A percentile compares a stretch with the other conserved stretches of the same genome.
These are phyloP conservation scores for Camelina sativa DNA, from an alignment of 345 rosid species.

Conservation along the genomic window DNA sequence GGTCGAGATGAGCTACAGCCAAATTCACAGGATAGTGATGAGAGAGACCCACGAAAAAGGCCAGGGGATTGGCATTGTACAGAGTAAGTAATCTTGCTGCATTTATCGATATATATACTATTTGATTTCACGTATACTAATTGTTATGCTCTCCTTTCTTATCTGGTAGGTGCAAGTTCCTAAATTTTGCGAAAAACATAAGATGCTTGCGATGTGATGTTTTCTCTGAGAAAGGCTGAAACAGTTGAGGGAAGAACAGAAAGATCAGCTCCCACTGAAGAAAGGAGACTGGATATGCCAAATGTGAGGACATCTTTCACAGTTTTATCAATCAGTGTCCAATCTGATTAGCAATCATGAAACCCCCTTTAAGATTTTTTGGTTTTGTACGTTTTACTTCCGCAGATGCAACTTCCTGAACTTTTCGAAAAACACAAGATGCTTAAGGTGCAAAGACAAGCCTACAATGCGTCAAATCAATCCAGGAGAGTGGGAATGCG, in stretches of 20 bases:
- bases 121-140: background rate
- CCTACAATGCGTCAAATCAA: conserved; percentile 77
- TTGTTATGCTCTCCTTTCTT: background rate
- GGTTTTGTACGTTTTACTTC: conserved; percentile 19
- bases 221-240: conserved; percentile 65
- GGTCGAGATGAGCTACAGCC: conserved; percentile 24
- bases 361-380: background rate
- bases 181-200: conserved; percentile 81
- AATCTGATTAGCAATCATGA: conserved; percentile 1
- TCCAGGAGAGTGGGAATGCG: conserved; percentile 98
- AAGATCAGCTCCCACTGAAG: conserved; percentile 78
- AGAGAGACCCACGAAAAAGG: conserved; percentile 50
- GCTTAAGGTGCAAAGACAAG: conserved; percentile 75
- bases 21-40: conserved; percentile 37
- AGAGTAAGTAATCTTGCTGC: conserved; percentile 50
- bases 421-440: conserved; percentile 82
- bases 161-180: conserved; percentile 71
- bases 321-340: conserved; percentile 1
- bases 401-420: conserved; percentile 84
- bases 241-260: conserved; percentile 61
- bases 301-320: conserved; percentile 50
- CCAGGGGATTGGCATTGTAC: conserved; percentile 89
- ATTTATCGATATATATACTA: background rate
- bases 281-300: conserved; percentile 94
- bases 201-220: conserved; percentile 72